Evolutionary conservation across 345 rosid species (phyloP).

Genomic region (Linum lewisii): DNA sequence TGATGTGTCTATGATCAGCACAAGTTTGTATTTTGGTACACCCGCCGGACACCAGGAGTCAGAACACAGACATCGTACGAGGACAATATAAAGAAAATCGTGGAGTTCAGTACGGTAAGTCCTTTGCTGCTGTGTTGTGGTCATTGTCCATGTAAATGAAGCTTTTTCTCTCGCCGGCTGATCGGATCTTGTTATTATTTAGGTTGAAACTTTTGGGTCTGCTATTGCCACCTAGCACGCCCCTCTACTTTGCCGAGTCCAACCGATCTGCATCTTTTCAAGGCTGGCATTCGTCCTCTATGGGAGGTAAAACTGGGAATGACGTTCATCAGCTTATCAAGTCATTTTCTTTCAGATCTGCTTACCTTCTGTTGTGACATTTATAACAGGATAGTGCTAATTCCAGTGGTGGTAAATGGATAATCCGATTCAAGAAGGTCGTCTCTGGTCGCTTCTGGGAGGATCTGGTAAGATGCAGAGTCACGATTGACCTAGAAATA

Average conservation of each 20-base stretch:
- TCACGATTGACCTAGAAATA: neutral
- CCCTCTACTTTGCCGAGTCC: constrained; percentile 83
- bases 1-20: constrained; percentile 34
- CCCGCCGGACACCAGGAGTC: constrained; percentile 86
- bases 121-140: neutral
- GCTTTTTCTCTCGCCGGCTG: neutral
- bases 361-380: neutral
- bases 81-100: constrained; percentile 89
- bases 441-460: constrained; percentile 98
- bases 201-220: constrained; percentile 95
- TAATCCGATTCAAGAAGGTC: constrained; percentile 80
- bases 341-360: neutral
- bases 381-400: constrained; percentile 75
- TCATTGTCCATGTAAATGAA: no score
- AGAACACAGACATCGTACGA: constrained; percentile 81
- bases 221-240: constrained; percentile 88
- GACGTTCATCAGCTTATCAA: constrained; percentile 5
- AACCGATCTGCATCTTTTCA: constrained; percentile 86
- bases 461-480: constrained; percentile 63
- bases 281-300: constrained; percentile 83
- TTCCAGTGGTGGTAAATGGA: constrained; percentile 97
- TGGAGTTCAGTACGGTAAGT: constrained; percentile 84
- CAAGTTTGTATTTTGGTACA: constrained; percentile 94
- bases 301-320: constrained; percentile 69
- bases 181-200: neutral